Evolutionary conservation across 2,329 filamentous ascomycete genomes (phyloP), one percentile per base, ranked within the genome.

Genomic region (Exophiala calicioides): DNA sequence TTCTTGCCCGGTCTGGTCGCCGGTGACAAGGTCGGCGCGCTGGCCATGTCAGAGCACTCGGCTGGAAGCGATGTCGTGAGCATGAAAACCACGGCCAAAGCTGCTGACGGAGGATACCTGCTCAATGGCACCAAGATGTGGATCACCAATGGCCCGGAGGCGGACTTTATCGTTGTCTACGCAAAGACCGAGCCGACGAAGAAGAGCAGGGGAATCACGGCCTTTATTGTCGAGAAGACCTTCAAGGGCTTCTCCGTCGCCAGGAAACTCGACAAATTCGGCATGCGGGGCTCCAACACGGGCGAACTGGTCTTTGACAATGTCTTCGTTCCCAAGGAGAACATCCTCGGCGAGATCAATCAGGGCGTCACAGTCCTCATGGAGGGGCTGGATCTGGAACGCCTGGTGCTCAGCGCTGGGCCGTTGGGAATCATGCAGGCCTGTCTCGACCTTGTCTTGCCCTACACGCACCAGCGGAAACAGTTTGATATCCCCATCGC

Each of bases 61-160:
- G 85, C 91, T 1, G 91, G 91, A 10, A 90, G 85, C 58, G 91
- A 98, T 69, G 91, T 98, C 3, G 90, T 98, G 20, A 88, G 86
- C 68, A 97, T 97, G 91, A 88, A 90, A 66, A 94, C 85, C 33
- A 85, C 81, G 3, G 91, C 90, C 0, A 86, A 81, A 65, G 76
- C 80, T 55, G 86, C 88, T 8, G 86, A 93, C 60, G 90, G 90
- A 26, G 91, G 91, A 20, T 96, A 86, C 67, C 53, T 90, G 15
- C 74, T 98, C 44, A 89, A 90, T 62, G 91, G 90, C 23, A 88
- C 85, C 51, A 96, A 98, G 77, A 96, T 97, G 91, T 98, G 91
- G 91, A 98, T 98, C 65, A 98, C 91, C 53, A 98, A 98, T 69
- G 82, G 91, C 3, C 91, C 91, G 1, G 90, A 97, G 65, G 93